These are phyloP conservation scores for Austroboletus festivus DNA, from an alignment of 768 basidiomycete species.

Conservation along the genomic window DNA sequence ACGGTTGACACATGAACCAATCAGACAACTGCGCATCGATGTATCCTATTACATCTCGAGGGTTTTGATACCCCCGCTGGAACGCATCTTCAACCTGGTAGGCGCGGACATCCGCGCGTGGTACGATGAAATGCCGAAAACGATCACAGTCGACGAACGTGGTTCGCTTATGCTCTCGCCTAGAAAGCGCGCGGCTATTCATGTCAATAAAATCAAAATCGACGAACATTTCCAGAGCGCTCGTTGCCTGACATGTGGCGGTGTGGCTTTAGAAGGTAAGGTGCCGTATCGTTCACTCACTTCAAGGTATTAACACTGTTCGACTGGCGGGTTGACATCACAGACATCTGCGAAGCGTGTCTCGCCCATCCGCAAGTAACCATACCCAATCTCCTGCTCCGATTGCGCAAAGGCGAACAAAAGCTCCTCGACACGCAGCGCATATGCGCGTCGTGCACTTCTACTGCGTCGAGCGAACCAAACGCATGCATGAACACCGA, in stretches of 20 bases:
- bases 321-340: background rate
- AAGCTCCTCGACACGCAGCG: constrained; percentile 56
- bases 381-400: constrained; percentile 52
- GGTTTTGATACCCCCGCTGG: constrained; percentile 85
- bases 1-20: background rate
- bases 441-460: constrained; percentile 72
- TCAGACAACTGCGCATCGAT: constrained; percentile 74
- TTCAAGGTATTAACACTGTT: background rate
- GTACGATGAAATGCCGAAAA: constrained; percentile 85
- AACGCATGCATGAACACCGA: constrained; percentile 81
- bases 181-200: constrained; percentile 29
- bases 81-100: constrained; percentile 86
- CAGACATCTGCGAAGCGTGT: constrained; percentile 70
- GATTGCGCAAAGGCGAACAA: constrained; percentile 51
- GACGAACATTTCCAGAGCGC: constrained; percentile 72
- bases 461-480: constrained; percentile 51
- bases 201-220: constrained; percentile 49
- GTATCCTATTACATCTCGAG: constrained; percentile 83
- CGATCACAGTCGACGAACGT: constrained; percentile 36
- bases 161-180: constrained; percentile 37
- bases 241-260: constrained; percentile 69
- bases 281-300: background rate
- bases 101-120: constrained; percentile 85
- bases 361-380: constrained; percentile 48
- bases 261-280: constrained; percentile 50